A percentile compares a stretch with the other conserved stretches of the same genome.
Conservation (phyloP, 768 basidiomycete genomes). For the Amanita pseudoporphyria region DNA sequence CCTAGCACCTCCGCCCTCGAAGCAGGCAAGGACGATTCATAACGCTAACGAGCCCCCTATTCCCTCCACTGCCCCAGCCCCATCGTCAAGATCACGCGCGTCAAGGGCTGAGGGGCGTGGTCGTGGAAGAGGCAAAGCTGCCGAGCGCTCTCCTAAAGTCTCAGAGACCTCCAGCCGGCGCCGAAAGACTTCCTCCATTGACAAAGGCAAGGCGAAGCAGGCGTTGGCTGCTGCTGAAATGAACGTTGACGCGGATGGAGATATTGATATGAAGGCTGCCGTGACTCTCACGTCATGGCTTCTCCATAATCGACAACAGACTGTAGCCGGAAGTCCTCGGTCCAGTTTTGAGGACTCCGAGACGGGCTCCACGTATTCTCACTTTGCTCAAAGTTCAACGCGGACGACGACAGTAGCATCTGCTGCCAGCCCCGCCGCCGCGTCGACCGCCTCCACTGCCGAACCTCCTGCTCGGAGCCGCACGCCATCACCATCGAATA, state of each 20-base stretch:
- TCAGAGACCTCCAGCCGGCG: slow-evolving; percentile 31
- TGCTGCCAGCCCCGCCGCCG: slow-evolving; percentile 28
- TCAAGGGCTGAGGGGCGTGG: slow-evolving; percentile 29
- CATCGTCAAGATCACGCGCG: slow-evolving; percentile 33
- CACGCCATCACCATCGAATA: slow-evolving; percentile 29
- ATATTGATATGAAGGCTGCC: slow-evolving; percentile 76
- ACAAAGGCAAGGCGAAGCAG: slow-evolving; percentile 43
- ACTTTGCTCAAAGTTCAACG: slow-evolving; percentile 60
- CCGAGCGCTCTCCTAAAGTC: slow-evolving; percentile 22
- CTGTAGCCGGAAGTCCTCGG: slow-evolving; percentile 52
- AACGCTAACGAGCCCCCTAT: slow-evolving; percentile 64
- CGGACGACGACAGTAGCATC: slow-evolving; percentile 36
- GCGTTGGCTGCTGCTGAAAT: slow-evolving; percentile 28
- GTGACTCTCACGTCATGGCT: slow-evolving; percentile 69
- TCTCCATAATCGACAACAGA: slow-evolving; percentile 49
- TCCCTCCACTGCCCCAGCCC: slow-evolving; percentile 36
- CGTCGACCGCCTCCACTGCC: slow-evolving; percentile 21
- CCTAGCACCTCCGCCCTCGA: slow-evolving; percentile 65
- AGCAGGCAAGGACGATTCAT: slow-evolving; percentile 72
- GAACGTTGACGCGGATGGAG: slow-evolving; percentile 38
- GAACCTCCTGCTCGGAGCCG: slow-evolving; percentile 25
- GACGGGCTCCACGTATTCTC: slow-evolving; percentile 48
- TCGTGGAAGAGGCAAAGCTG: slow-evolving; percentile 17
- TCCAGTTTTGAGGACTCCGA: slow-evolving; percentile 68
- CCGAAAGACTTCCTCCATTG: slow-evolving; percentile 28